Evolutionary conservation across 1,284 basidiomycete genomes (phyloP).

Genomic region (Paramarasmius palmivorus): DNA sequence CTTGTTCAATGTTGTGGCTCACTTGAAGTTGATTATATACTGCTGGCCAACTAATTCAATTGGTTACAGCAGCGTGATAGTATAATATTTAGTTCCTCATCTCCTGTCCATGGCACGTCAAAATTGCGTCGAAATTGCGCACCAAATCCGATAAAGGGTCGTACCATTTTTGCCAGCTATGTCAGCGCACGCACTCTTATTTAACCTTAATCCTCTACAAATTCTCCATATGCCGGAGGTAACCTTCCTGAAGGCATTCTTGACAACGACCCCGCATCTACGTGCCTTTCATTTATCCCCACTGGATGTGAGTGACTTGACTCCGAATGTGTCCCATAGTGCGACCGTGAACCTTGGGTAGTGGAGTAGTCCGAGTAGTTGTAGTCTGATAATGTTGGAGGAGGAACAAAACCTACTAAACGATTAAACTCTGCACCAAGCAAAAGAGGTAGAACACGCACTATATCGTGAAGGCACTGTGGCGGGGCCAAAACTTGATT

Average conservation of each 20-base stretch:
- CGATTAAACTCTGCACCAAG: no score
- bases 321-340: not conserved
- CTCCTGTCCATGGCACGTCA: no score
- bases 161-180: no score
- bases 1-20: no score
- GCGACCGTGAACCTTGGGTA: not conserved
- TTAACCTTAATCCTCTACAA: not conserved
- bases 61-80: no score
- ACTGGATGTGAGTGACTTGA: not conserved
- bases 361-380: not conserved
- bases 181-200: no score
- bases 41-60: no score
- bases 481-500: constrained; percentile 7
- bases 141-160: no score
- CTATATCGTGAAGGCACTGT: not conserved
- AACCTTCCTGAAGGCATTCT: constrained; percentile 19
- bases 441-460: not conserved
- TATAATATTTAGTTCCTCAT: no score
- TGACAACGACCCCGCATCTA: constrained; percentile 20
- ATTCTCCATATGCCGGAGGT: constrained; percentile 25
- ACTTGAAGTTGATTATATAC: no score
- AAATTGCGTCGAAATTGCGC: no score
- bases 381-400: not conserved
- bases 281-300: constrained; percentile 15
- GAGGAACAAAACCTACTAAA: no score